Conservation (phyloP, 148 eudicot genomes). For the Cornus suecica region DNA sequence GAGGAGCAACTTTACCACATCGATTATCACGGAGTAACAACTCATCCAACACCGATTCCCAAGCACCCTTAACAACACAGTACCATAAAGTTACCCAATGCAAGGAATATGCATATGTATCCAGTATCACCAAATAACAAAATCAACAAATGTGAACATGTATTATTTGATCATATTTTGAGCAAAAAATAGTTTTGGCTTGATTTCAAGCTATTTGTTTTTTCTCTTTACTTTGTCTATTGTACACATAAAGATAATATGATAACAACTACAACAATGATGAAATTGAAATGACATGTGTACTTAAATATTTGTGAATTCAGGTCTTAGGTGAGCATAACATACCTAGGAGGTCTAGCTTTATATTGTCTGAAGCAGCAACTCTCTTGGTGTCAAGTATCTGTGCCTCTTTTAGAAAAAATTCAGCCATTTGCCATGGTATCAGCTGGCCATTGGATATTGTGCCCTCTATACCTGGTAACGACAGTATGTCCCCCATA, state of each 20-base stretch:
- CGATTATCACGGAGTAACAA: conserved; percentile 65
- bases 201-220: neutral
- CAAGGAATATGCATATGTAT: neutral
- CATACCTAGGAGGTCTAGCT: neutral
- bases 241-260: neutral
- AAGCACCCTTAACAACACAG: conserved; percentile 45
- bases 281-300: neutral
- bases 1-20: conserved; percentile 48
- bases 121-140: neutral
- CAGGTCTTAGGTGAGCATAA: neutral
- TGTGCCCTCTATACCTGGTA: neutral
- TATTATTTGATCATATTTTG: neutral
- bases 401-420: neutral
- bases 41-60: conserved; percentile 56
- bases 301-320: neutral
- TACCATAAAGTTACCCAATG: neutral
- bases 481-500: neutral
- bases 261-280: neutral
- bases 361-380: neutral
- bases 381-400: neutral
- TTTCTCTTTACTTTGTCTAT: neutral
- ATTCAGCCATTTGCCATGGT: neutral
- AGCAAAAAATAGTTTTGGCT: neutral
- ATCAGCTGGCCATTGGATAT: neutral
- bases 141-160: neutral